A percentile compares a stretch with the other conserved stretches of the same genome.
These are phyloP conservation scores for Verticillium isaacii DNA, from an alignment of 2,329 filamentous ascomycete species.

Conservation along the genomic window DNA sequence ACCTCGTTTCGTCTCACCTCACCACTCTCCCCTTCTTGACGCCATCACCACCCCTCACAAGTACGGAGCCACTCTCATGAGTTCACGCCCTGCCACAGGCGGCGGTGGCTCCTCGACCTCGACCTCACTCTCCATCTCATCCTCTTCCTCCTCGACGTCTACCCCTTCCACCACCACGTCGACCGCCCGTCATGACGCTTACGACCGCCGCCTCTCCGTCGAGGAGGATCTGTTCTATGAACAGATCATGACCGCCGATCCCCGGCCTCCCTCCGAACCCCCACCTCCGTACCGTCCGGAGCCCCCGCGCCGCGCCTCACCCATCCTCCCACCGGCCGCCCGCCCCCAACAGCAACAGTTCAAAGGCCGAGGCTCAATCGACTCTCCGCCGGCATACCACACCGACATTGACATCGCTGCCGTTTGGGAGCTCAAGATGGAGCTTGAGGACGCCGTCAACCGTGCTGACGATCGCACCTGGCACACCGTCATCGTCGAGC, in stretches of 20 bases:
- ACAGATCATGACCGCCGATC: conserved; percentile 41
- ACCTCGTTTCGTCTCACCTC: background rate
- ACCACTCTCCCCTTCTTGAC: background rate
- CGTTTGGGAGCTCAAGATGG: conserved; percentile 59
- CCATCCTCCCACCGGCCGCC: background rate
- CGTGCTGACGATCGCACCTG: conserved; percentile 59
- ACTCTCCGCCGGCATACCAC: conserved; percentile 51
- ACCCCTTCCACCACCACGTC: background rate
- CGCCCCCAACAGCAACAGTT: conserved; percentile 4
- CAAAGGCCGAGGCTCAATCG: conserved; percentile 19
- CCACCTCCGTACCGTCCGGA: conserved; percentile 38
- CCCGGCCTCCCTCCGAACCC: conserved; percentile 34
- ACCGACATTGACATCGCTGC: conserved; percentile 51
- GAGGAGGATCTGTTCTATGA: conserved; percentile 52
- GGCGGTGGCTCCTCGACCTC: conserved; percentile 19
- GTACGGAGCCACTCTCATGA: background rate
- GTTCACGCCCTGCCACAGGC: background rate
- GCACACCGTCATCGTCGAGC: conserved; percentile 56
- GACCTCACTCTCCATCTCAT: conserved; percentile 11
- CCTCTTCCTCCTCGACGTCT: background rate
- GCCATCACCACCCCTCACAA: background rate
- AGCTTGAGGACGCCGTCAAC: conserved; percentile 61
- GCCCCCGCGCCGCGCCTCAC: background rate
- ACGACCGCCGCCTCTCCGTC: conserved; percentile 35
- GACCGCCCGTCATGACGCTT: background rate